These are phyloP conservation scores for Eucalyptus rudis DNA, from an alignment of 345 rosid genomes.

Conservation along the genomic window DNA sequence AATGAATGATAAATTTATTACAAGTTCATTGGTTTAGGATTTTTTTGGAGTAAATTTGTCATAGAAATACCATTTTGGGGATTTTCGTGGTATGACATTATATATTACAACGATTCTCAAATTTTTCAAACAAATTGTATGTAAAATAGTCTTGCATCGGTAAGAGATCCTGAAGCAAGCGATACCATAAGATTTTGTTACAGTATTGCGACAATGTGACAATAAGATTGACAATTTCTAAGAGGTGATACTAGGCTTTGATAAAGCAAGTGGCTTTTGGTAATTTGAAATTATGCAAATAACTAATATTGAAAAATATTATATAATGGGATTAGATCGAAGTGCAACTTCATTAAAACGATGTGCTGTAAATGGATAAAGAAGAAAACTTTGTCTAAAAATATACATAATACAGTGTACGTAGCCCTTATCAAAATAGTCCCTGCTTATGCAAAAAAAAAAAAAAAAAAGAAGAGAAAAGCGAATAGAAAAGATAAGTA, in stretches of 20 bases:
- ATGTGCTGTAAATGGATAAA: neutral
- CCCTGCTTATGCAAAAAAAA: neutral
- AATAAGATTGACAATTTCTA: accelerated
- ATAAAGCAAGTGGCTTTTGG: neutral
- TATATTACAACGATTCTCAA: too few relatives aligned
- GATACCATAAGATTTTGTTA: too few relatives aligned
- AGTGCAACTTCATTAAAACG: neutral
- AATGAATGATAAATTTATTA: too few relatives aligned
- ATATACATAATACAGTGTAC: accelerated
- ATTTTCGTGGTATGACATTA: too few relatives aligned
- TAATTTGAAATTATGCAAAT: neutral
- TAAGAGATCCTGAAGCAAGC: too few relatives aligned
- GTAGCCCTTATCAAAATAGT: neutral
- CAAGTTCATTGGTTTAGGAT: accelerated
- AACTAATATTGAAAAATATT: neutral
- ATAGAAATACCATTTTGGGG: accelerated
- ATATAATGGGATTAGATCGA: too few relatives aligned
- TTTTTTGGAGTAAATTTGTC: too few relatives aligned
- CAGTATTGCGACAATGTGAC: accelerated
- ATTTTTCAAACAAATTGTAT: too few relatives aligned
- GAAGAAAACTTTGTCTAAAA: neutral
- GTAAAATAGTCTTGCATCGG: accelerated
- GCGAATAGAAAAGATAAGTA: too few relatives aligned
- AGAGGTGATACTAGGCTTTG: neutral
- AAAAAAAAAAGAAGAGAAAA: too few relatives aligned